phyloP scores from a whole-genome alignment of 2,329 filamentous ascomycete species.

The Pseudonectria buxi region DNA sequence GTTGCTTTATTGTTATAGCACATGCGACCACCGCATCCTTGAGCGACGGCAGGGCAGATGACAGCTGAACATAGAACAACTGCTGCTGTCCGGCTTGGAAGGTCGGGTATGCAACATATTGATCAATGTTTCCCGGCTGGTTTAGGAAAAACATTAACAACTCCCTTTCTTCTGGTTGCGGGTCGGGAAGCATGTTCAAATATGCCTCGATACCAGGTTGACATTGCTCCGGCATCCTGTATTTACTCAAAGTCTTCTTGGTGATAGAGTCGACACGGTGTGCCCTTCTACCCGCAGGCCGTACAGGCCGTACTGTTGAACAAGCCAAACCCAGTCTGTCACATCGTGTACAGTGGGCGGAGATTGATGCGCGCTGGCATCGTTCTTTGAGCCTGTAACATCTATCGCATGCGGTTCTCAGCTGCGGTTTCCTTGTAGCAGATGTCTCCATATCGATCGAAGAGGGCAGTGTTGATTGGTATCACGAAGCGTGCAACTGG shows the following conservation, averaged over 20 bases:
- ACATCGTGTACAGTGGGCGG: background rate
- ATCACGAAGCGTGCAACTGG: too few species aligned
- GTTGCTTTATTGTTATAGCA: background rate
- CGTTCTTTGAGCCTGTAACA: slow-evolving; percentile 2
- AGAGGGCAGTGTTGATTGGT: too few species aligned
- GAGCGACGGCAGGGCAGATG: background rate
- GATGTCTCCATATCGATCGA: too few species aligned
- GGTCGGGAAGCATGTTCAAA: background rate
- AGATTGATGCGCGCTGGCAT: background rate
- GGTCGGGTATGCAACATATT: slow-evolving; percentile 1
- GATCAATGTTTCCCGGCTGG: background rate
- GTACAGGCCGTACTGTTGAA: background rate
- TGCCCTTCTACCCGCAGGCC: background rate
- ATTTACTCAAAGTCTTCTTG: background rate
- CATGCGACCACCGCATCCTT: slow-evolving; percentile 1
- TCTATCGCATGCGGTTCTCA: slow-evolving; percentile 4
- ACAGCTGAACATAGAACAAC: background rate
- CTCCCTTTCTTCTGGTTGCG: background rate
- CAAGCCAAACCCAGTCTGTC: background rate
- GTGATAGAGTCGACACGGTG: background rate
- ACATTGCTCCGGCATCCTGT: background rate
- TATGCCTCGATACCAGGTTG: background rate
- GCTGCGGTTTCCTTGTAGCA: too few species aligned
- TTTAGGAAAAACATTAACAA: background rate
- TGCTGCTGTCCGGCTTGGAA: slow-evolving; percentile 1